Evolutionary conservation across 176 grass and related monocot genomes (phyloP).

Genomic region (Carex littledalei): DNA sequence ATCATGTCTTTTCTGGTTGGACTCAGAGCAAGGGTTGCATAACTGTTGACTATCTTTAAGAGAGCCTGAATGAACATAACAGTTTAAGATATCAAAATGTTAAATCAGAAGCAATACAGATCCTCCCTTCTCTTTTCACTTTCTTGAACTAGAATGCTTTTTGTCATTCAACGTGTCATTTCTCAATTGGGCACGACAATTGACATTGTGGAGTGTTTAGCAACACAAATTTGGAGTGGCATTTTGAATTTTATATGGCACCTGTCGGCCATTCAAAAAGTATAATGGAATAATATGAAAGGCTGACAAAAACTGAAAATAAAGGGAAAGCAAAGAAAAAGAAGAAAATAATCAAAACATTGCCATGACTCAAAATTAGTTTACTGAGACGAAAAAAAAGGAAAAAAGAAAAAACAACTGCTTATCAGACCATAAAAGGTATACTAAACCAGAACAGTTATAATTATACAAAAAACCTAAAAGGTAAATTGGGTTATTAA

Average conservation of each 20-base stretch:
- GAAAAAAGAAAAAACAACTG: background rate
- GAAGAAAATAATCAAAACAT: background rate
- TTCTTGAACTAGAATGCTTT: background rate
- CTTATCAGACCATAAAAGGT: background rate
- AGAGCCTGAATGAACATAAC: conserved; percentile 50
- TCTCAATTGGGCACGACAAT: background rate
- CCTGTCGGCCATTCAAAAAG: background rate
- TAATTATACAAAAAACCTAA: background rate
- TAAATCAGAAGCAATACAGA: background rate
- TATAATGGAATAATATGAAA: too few species aligned
- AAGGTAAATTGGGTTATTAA: background rate
- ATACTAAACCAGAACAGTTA: background rate
- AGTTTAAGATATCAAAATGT: background rate
- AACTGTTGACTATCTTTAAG: conserved; percentile 62
- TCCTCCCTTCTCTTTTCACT: background rate
- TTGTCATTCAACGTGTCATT: background rate
- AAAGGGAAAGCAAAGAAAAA: background rate
- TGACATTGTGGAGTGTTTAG: background rate
- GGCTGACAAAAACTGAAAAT: background rate
- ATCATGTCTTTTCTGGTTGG: conserved; percentile 60
- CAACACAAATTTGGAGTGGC: background rate
- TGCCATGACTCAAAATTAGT: background rate
- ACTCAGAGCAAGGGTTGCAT: conserved; percentile 61
- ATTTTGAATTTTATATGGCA: background rate
- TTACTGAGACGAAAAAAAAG: background rate